phyloP scores from a whole-genome alignment of 2,329 filamentous ascomycete genomes.

The Neospermospora avenae region DNA sequence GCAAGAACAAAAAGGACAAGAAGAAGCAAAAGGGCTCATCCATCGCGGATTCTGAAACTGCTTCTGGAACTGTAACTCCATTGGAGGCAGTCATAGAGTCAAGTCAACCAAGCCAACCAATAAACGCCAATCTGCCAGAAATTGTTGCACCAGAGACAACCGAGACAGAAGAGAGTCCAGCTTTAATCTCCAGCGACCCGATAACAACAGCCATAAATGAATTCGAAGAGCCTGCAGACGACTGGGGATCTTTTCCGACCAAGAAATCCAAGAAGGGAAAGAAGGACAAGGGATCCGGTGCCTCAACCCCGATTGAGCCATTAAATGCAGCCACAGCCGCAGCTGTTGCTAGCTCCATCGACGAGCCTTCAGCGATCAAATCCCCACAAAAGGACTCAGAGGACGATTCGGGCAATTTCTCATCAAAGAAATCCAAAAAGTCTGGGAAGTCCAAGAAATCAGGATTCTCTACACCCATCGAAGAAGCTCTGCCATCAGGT shows the following conservation, averaged over 20 bases:
- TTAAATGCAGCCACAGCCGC: not conserved
- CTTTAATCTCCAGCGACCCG: not conserved
- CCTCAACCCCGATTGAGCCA: slow-evolving; percentile 10
- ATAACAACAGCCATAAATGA: not conserved
- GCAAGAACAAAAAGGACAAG: slow-evolving; percentile 20
- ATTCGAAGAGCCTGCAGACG: slow-evolving; percentile 8
- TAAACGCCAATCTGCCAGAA: not conserved
- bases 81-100: slow-evolving; percentile 1
- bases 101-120: not conserved
- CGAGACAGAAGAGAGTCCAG: not conserved
- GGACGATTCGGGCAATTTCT: slow-evolving; percentile 9
- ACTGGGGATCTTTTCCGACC: not conserved
- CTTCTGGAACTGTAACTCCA: slow-evolving; percentile 12
- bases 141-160: not conserved
- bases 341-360: not conserved
- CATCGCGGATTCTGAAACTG: slow-evolving; percentile 1
- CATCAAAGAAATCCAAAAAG: slow-evolving; percentile 39
- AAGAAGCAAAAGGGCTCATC: slow-evolving; percentile 11
- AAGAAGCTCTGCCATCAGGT: not conserved
- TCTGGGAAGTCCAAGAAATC: slow-evolving; percentile 36
- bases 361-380: not conserved
- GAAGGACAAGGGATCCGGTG: slow-evolving; percentile 16
- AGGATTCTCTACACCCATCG: not conserved
- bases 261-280: slow-evolving; percentile 24
- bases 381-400: not conserved